Base-by-base conservation (phyloP, 306 rosid genomes). In the Casuarina equisetifolia region DNA sequence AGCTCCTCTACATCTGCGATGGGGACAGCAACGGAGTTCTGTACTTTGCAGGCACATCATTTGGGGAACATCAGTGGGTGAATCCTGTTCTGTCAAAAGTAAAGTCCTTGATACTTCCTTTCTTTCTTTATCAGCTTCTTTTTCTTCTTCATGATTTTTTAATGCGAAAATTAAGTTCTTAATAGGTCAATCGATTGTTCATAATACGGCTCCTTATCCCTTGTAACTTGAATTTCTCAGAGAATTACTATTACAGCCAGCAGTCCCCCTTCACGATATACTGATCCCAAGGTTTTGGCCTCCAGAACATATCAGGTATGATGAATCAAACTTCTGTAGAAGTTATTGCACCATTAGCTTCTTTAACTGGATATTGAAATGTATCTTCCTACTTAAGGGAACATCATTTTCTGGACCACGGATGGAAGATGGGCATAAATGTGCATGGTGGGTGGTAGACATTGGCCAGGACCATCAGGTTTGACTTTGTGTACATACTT, bases 381-480 rank as follows among this genome's bases (percentile, higher is more conserved):
- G 49, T 20, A 78, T 75, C 69, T 80, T 82, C 66, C 79, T 51
- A 44, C 82, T 55, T 48, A 84, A 94, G 98, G 98, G 97, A 86
- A 94, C 98, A 62, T 94, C 97, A 66, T 92, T 92, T 46, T 81
- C 97, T 3, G 98, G 98, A 67, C 95, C 93, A 61, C 97, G 94
- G 74, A 51, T 89, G 38, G 91, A 90, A 89, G 88, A 88, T 72
- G 98, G 97, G 68, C 86, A 78, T 53, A 87, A 72, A 12, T 83
- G 88, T 78, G 74, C 95, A 45, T 94, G 98, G 98, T 94, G 98
- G 97, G 88, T 86, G 90, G 88, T 94, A 73, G 98, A 94, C 85
- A 87, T 92, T 72, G 90, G 97, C 40, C 84, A 84, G 67, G 92
- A 89, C 76, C 97, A 89, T 85, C 97, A 92, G 98, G 98, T 94